Evolutionary conservation across 768 basidiomycete genomes (phyloP).

Genomic region (Phaeotremella fagi): DNA sequence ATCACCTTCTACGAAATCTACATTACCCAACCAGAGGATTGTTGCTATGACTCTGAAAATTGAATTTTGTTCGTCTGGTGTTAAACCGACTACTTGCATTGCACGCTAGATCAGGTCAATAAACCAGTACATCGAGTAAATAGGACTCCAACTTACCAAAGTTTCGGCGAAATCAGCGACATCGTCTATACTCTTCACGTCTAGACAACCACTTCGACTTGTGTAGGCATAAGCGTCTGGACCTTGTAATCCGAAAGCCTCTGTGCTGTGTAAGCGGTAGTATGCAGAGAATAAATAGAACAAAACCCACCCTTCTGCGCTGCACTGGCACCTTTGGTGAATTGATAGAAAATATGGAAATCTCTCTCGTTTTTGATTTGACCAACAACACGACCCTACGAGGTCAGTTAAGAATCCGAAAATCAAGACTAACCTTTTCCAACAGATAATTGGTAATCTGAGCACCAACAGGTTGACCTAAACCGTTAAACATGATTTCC

Average conservation of each 20-base stretch:
- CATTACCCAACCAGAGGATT: constrained; percentile 93
- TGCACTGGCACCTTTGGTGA: constrained; percentile 87
- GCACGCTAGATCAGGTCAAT: constrained; percentile 59
- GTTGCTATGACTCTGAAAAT: constrained; percentile 90
- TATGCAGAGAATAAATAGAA: background rate
- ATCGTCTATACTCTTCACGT: constrained; percentile 88
- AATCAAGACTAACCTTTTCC: constrained; percentile 70
- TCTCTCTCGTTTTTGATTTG: constrained; percentile 94
- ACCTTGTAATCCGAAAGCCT: constrained; percentile 89
- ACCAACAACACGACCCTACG: constrained; percentile 71
- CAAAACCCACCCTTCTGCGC: constrained; percentile 71
- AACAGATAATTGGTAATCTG: constrained; percentile 97
- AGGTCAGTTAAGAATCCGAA: background rate
- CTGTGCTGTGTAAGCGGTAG: constrained; percentile 51
- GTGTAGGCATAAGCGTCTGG: constrained; percentile 95
- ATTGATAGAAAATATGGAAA: constrained; percentile 99
- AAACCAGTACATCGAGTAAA: background rate
- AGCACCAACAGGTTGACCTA: constrained; percentile 91
- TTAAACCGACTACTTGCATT: constrained; percentile 89
- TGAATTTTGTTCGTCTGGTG: constrained; percentile 73
- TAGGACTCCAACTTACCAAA: constrained; percentile 56
- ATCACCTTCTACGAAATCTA: constrained; percentile 80
- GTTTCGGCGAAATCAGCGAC: constrained; percentile 80
- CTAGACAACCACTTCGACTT: constrained; percentile 82
- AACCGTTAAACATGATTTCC: constrained; percentile 95